A percentile compares a stretch with the other conserved stretches of the same genome.
Conservation (phyloP, 108 stramenopile species). For the Nannochloropsis granulata region DNA sequence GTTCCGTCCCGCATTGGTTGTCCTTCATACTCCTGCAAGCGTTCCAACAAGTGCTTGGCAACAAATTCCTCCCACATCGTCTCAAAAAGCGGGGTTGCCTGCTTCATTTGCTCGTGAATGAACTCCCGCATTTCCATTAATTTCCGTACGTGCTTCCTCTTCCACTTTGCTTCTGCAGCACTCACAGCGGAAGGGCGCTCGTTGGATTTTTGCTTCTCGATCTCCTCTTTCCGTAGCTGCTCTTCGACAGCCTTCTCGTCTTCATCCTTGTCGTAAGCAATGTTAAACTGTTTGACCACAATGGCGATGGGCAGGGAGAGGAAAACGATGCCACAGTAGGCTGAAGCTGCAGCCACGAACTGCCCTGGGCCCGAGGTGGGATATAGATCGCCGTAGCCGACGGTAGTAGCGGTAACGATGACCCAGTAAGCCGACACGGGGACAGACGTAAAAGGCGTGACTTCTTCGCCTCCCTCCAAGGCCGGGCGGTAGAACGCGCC, state of each 20-base stretch:
- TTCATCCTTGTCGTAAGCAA: not conserved
- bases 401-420: not conserved
- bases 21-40: not conserved
- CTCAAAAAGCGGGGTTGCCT: not conserved
- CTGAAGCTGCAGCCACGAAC: not conserved
- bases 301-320: not conserved
- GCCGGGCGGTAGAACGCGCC: not conserved
- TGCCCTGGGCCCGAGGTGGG: not conserved
- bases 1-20: not conserved
- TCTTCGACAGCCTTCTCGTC: not conserved
- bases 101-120: not conserved
- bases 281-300: not conserved
- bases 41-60: not conserved
- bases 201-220: not conserved
- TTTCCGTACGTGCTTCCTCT: not conserved
- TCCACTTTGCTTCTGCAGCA: not conserved
- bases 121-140: not conserved
- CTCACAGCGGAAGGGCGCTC: not conserved
- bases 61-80: not conserved
- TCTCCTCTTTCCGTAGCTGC: not conserved
- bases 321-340: not conserved
- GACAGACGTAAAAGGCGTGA: not conserved
- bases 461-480: not conserved
- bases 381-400: not conserved
- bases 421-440: not conserved